Conservation (phyloP, 208 protist species). For the Acanthamoeba triangularis region DNA sequence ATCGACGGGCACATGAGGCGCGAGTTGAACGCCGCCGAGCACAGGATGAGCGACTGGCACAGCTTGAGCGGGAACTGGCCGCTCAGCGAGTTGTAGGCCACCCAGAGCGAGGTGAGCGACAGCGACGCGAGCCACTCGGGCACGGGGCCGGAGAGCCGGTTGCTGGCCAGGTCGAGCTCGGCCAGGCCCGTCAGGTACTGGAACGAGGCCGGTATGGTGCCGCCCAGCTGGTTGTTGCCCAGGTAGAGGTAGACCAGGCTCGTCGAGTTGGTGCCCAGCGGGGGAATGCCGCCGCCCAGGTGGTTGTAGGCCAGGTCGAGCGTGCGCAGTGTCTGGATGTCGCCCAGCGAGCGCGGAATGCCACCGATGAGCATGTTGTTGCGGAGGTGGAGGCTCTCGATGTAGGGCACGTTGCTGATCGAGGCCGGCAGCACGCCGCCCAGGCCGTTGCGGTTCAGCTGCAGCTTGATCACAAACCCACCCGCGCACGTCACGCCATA, state of each 20-base stretch:
- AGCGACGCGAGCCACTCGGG: constrained; percentile 33
- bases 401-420: constrained; percentile 25
- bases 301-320: background rate
- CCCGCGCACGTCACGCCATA: background rate
- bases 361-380: constrained; percentile 9
- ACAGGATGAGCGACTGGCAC: constrained; percentile 33
- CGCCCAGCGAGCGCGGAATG: background rate
- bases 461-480: background rate
- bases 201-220: background rate
- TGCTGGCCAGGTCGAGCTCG: constrained; percentile 20
- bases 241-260: constrained; percentile 36
- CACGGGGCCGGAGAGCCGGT: constrained; percentile 16
- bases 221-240: background rate
- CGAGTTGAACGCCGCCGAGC: constrained; percentile 23
- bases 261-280: background rate
- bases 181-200: background rate
- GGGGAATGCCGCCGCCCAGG: background rate
- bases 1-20: constrained; percentile 43
- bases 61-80: background rate
- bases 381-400: background rate
- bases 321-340: background rate
- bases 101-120: constrained; percentile 7
- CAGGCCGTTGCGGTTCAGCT: background rate
- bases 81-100: constrained; percentile 2
- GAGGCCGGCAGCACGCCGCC: background rate